Base-by-base conservation (phyloP, 441 rosid genomes). In the Bocquillonia castaneifolia region DNA sequence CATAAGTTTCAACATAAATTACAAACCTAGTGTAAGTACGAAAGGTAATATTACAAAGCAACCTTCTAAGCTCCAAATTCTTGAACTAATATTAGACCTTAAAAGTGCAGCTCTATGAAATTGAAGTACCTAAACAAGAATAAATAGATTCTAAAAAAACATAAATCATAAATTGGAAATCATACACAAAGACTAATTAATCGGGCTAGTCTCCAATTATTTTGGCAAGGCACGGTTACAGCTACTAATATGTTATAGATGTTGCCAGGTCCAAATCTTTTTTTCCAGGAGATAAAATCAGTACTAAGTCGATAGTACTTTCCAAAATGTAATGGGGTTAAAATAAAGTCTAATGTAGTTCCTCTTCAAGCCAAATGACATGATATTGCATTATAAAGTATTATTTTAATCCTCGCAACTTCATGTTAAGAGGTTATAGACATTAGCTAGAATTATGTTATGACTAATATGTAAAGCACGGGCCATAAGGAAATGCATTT, bases 1-100 rank as follows among this genome's bases (percentile, higher is more conserved):
- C 66, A 48, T 36, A 76, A 72, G 40, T 56, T 64, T 70, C 66
- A 72, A 66, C 63, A 56, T 47, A 22, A 34, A 57, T 61, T 58
- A 32, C 20, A 32, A 52, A 40, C 22, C 47, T 64, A 57, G 39
- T 51, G 57, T 39, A 36, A 64, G 48, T 45, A 14, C 6, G 26
- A 29, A 58, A 36, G 52, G 20, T 10, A 45, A 44, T 10, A 59
- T 51, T 26, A 47, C 13, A 44, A 52, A 40, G 60, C 59, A 71
- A 50, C 10, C 15, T 58, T 40, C 56, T 36, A 50, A 6, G 6
- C 34, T 23, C 44, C 3, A 59, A 32, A 23, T 42, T 63, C 20
- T 34, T 54, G 25, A 55, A 18, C 47, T 50, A 20, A 53, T 13
- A 20, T 17, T 47, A 64, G 37, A 54, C 18, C 53, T 22, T 39